Base-by-base conservation (phyloP, 805 yeast species). In the Pichia ethanolica region DNA sequence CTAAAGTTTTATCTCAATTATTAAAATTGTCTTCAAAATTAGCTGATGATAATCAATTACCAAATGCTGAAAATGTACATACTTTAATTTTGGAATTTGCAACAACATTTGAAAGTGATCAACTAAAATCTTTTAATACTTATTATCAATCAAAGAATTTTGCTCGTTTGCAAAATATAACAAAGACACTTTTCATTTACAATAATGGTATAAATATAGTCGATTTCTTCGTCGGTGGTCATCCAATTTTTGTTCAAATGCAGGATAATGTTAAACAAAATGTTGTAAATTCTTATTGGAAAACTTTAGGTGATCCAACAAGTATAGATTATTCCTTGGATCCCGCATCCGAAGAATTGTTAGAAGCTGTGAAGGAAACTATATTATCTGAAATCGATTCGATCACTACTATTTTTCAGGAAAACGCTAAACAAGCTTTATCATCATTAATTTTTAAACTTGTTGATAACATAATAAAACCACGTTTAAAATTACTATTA, bases 161-260 rank as follows among this genome's bases (percentile, higher is more conserved):
- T 56, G 71, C 72, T n/a, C 78, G 78, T 47, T 82, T 93, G 84
- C 81, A 78, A 58, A 89, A 83, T 49, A 77, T 82, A 28, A 88
- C 97, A 0, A 79, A 79, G 45, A 78, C 89, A 14, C 71, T 90
- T 45, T 77, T 81, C 47, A 86, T 82, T 53, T 91, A 82, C 70
- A 90, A 91, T 61, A 91, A 89, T 20, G 97, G 97, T 11, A 74
- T 78, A 10, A 82, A 84, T 51, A 91, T 90, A 8, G 84, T 88
- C 8, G 88, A 83, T 61, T 81, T 83, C 44, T 91, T 87, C 67
- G 86, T 90, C 39, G 81, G 80, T 32, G 89, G 86, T 61, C 88
- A 86, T 61, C 85, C 82, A 44, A 76, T 83, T 51, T 85, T 90
- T 64, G 71, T 73, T 14, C 54, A 59, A 69, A 75, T 53, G 75